Base-by-base conservation (phyloP, 2,329 filamentous ascomycete genomes). In the Calonectria pseudoturangicola region DNA sequence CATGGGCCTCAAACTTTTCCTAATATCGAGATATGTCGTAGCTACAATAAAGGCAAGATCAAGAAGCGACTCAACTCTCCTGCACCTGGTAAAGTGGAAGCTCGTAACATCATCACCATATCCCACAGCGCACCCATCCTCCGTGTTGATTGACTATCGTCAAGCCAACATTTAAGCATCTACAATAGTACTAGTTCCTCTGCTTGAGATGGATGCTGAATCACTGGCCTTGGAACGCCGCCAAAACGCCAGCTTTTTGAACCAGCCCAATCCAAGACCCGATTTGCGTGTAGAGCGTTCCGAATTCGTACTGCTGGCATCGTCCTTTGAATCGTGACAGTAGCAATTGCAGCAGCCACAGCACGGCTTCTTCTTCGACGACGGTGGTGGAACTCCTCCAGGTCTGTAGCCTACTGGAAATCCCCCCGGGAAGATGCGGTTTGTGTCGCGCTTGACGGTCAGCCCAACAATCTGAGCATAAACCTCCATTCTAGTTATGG, bases 221-320 rank as follows among this genome's bases (percentile, higher is more conserved):
- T 69, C 66, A 16, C 39, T 36, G 27, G 27, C 12, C 47, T 51
- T 54, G n/a, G 66, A 51, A 12, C 56, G 36, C 7, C 56, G 56
- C 66, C 66, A 69, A 25, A 51, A 69, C 25, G 66, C 66, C 56
- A 69, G 16, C 47, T 63, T 63, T 21, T 54, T 69, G 2, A 69
- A 9, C 66, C 66, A 69, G 15, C 56, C 56, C 27, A 69, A 63
- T 18, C 56, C 43, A 39, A 41, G 41, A 2, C n/a, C 33, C 12
- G 30, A 43, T n/a, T 63, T 62, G 25, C 45, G 43, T 18, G 15
- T 16, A 8, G 27, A 33, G 18, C 33, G 39, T 27, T 27, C 28
- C 5, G 41, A 30, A 25, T 18, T 18, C 12, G 25, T 27, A 8
- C 30, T 1, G 27, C 15, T 56, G 16, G 10, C 18, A 4, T 51